These are phyloP conservation scores for Penicillium coffeae DNA, from an alignment of 495 filamentous ascomycete species.

Conservation along the genomic window DNA sequence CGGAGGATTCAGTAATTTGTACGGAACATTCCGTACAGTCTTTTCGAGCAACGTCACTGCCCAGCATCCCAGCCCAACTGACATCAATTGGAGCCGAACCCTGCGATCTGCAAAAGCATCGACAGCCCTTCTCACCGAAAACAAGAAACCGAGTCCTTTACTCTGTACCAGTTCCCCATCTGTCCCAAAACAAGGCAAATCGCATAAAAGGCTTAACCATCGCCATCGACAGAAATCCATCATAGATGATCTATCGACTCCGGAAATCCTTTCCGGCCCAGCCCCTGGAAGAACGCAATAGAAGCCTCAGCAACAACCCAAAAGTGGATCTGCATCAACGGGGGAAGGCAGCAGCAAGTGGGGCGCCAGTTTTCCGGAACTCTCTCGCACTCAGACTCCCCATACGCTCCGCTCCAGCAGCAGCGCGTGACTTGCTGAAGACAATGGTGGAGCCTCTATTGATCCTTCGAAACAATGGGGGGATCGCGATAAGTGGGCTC, in stretches of 20 bases:
- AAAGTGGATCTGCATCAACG: too few relatives aligned
- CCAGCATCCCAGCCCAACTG: neutral
- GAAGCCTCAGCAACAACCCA: too few relatives aligned
- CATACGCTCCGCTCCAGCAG: too few relatives aligned
- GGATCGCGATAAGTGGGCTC: constrained; percentile 5
- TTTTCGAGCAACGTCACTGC: neutral
- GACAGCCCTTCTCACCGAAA: neutral
- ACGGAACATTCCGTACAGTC: too few relatives aligned
- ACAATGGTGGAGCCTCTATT: neutral
- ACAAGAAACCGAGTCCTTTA: too few relatives aligned
- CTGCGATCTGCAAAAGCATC: constrained; percentile 4
- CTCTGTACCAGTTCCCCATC: too few relatives aligned
- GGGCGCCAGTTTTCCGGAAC: too few relatives aligned
- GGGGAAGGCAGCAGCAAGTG: too few relatives aligned
- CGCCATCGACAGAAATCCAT: too few relatives aligned
- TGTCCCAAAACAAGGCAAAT: neutral
- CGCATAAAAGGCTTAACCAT: too few relatives aligned
- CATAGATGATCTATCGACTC: constrained; percentile 8
- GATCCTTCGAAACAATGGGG: neutral
- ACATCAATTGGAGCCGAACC: constrained; percentile 6
- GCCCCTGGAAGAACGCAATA: too few relatives aligned
- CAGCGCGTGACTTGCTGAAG: constrained; percentile 15
- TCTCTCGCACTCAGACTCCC: too few relatives aligned
- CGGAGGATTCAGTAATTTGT: neutral
- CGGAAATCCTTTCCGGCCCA: constrained; percentile 1